Evolutionary conservation across 352 stramenopile species (phyloP).

Genomic region (Detonula confervacea): DNA sequence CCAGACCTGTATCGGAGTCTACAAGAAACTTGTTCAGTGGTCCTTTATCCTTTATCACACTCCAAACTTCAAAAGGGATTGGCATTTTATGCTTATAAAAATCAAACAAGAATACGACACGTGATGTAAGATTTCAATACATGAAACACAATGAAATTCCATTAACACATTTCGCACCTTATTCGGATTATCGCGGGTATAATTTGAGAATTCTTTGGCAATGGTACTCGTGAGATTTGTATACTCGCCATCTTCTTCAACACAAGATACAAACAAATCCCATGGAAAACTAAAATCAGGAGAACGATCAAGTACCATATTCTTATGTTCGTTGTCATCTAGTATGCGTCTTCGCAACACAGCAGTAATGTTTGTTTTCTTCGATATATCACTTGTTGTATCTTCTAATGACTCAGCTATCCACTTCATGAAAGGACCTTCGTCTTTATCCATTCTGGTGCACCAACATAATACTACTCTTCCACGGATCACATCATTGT

Average conservation of each 20-base stretch:
- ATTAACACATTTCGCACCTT: neutral
- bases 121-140: too few relatives aligned
- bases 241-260: neutral
- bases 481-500: neutral
- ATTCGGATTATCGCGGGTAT: neutral
- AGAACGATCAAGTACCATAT: neutral
- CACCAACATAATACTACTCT: neutral
- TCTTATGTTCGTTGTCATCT: neutral
- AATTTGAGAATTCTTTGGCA: neutral
- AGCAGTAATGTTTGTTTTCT: neutral
- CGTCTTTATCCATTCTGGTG: neutral
- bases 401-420: neutral
- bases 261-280: neutral
- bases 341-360: neutral
- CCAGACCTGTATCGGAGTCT: neutral
- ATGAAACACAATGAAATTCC: neutral
- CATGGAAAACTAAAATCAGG: neutral
- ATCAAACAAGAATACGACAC: neutral
- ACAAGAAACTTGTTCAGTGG: neutral
- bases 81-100: neutral
- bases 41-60: neutral
- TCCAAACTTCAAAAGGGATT: neutral
- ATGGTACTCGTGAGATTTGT: neutral
- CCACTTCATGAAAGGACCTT: neutral
- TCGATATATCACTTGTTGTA: neutral